phyloP scores from a whole-genome alignment of 1,284 basidiomycete genomes.

The Sphaerobolus stellatus region DNA sequence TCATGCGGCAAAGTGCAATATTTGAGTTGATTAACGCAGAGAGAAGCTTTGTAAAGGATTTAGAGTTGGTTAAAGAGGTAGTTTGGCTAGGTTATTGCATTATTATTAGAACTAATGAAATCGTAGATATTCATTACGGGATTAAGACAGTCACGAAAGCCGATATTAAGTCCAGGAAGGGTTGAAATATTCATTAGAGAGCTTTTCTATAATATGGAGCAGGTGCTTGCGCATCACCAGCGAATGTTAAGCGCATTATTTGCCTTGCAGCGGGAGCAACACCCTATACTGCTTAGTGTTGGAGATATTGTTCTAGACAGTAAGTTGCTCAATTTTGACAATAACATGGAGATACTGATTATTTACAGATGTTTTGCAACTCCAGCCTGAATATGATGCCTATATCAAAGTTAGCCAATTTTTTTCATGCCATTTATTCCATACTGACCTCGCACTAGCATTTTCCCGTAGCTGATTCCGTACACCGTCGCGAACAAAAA shows the following conservation, averaged over 20 bases:
- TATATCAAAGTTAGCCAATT: conserved; percentile 70
- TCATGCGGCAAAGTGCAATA: conserved; percentile 75
- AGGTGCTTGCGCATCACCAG: conserved; percentile 64
- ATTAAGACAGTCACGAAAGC: conserved; percentile 52
- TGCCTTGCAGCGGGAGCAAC: conserved; percentile 72
- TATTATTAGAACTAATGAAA: conserved; percentile 7
- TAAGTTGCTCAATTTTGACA: conserved; percentile 27
- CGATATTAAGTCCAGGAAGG: conserved; percentile 49
- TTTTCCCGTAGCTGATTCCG: conserved; percentile 77
- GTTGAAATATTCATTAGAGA: conserved; percentile 61
- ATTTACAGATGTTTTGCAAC: conserved; percentile 39
- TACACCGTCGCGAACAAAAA: conserved; percentile 69
- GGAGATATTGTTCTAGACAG: conserved; percentile 77
- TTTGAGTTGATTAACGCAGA: conserved; percentile 85
- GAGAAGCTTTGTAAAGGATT: conserved; percentile 73
- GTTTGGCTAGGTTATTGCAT: conserved; percentile 10
- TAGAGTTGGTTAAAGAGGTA: conserved; percentile 67
- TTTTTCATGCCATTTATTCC: conserved; percentile 1
- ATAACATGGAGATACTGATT: background rate
- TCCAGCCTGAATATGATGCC: conserved; percentile 64
- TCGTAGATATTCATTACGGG: conserved; percentile 67
- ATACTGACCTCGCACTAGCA: conserved; percentile 36
- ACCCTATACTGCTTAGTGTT: conserved; percentile 74
- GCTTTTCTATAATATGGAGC: conserved; percentile 73
- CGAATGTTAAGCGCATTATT: conserved; percentile 67